phyloP scores from a whole-genome alignment of 768 basidiomycete species.

The Cytidiella melzeri region DNA sequence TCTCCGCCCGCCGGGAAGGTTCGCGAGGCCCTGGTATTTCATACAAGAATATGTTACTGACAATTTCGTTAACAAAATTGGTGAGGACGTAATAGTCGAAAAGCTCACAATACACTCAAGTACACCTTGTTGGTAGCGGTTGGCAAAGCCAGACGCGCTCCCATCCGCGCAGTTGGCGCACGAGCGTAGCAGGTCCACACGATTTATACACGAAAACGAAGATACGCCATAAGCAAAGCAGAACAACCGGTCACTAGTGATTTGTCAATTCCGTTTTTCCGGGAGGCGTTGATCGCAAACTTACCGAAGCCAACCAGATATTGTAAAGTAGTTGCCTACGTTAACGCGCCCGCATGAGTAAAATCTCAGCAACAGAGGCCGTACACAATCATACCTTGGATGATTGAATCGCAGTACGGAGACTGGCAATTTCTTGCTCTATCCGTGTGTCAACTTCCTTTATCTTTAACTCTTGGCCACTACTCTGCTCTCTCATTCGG shows the following conservation, averaged over 20 bases:
- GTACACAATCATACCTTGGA: constrained; percentile 53
- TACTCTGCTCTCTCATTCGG: constrained; percentile 88
- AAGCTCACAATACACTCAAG: too few relatives aligned
- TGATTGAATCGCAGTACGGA: constrained; percentile 79
- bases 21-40: too few relatives aligned
- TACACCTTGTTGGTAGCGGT: too few relatives aligned
- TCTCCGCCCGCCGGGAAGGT: too few relatives aligned
- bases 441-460: constrained; percentile 97
- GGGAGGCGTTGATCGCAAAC: constrained; percentile 21
- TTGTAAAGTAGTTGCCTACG: constrained; percentile 76
- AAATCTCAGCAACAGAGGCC: neutral
- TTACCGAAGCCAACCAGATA: constrained; percentile 83
- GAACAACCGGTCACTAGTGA: constrained; percentile 80
- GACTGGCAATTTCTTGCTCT: constrained; percentile 88
- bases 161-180: too few relatives aligned
- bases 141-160: too few relatives aligned
- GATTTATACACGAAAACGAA: constrained; percentile 58
- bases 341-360: neutral
- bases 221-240: constrained; percentile 81
- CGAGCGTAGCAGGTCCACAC: too few relatives aligned
- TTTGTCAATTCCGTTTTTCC: neutral
- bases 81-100: too few relatives aligned
- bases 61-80: too few relatives aligned
- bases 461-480: constrained; percentile 89
- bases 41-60: too few relatives aligned